Evolutionary conservation across 169 alveolate species (phyloP), one percentile per base, ranked within the genome.

Genomic region (Plasmodium cynomolgi): DNA sequence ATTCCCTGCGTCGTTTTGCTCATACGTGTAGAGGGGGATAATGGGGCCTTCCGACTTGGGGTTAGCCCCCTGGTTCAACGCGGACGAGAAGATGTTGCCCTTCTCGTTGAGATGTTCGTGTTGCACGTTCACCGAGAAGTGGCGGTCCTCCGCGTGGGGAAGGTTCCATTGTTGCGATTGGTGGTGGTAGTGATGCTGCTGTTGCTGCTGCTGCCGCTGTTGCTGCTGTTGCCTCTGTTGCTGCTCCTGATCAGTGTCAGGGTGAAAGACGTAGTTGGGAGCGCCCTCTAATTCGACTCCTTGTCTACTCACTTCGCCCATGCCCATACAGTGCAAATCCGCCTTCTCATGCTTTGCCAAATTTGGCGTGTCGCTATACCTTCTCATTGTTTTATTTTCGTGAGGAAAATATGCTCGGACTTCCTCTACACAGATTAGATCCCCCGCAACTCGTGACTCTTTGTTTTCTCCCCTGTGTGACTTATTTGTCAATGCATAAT

Each of bases 261-360:
- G 31, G 77, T 2, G 37, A 39, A 50, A 50, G n/a, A 31, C 4
- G 4, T 83, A 13, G 26, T n/a, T 9, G 39, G 75, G 9, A 2
- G 15, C 11, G 29, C 41, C 56, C 23, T 77, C 68, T 86, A 77
- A 56, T 31, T 86, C 58, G 20, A 8, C 41, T 8, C 68, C 29
- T 54, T 75, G 81, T n/a, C 13, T 44, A 56, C 68, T 75, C 26
- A 47, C 41, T 17, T 86, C 34, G 33, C 41, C 41, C 44, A 23
- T 29, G 39, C 9, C n/a, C 15, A 31, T 34, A 31, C 44, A 62
- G 72, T 75, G 17, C 26, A 86, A 31, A 33, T 33, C 71, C 68
- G 2, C 41, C 39, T 86, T 13, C 29, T 86, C 81, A 54, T 86
- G 80, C 58, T 86, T 86, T 47, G 15, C 71, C 31, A 15, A 4